Evolutionary conservation across 1,284 basidiomycete species (phyloP), one percentile per base, ranked within the genome.

Genomic region (Cryptococcus maquisensis): DNA sequence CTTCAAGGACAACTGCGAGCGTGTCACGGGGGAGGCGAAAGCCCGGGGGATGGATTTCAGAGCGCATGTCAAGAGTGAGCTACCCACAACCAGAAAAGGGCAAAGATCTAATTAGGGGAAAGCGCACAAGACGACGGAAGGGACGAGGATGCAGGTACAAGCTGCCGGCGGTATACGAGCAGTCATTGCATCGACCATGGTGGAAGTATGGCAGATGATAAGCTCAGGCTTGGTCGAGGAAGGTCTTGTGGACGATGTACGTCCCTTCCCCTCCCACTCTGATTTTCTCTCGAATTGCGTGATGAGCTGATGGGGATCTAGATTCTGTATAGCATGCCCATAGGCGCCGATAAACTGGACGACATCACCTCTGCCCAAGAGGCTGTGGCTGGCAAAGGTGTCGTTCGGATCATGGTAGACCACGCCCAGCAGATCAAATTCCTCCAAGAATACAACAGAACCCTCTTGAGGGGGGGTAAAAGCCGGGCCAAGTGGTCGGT

Each of bases 31-130:
- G 45, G 84, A 82, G 49, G 82, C 85, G 2, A 78, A 79, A 52
- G 77, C 79, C 42, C 84, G 85, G 79, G 85, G 84, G 6, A 83
- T 86, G 26, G 76, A 67, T 13, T 92, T 93, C 69, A 79, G 90
- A 48, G 86, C 85, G 6, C 90, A 93, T 71, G 79, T 93, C 50
- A 93, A 93, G 75, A 89, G 88, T 12, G 86, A 88, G 77, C 90
- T 86, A 79, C 84, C 12, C 28, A 40, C 4, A 18, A 7, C 18
- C 32, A 24, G 36, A 4, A 51, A 4, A 12, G 44, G 21, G 28
- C 4, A 26, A 20, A 16, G 52, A 60, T 52, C 64, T 36, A 44
- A 59, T 43, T 47, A 16, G 37, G 18, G 20, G n/a, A 44, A 47
- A 70, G 69, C 69, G 10, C 74, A 74, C 66, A 74, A 90, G 85